Evolutionary conservation across 2,329 filamentous ascomycete genomes (phyloP), one percentile per base, ranked within the genome.

Genomic region (Fusarium avenaceum): DNA sequence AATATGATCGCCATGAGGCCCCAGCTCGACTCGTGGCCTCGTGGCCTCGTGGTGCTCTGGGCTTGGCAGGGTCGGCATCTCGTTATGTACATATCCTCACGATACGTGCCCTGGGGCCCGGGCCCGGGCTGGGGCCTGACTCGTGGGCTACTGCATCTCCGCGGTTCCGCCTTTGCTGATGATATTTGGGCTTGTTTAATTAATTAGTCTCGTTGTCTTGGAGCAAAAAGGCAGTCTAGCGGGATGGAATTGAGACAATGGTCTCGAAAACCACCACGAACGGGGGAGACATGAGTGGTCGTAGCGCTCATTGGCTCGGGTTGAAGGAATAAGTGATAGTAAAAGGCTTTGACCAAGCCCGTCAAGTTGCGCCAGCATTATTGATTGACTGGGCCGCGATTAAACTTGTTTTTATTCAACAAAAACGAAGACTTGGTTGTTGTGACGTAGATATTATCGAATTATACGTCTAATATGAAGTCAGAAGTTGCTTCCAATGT

Each of bases 141-240:
- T 64, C 61, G 42, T 30, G n/a, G 43, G 46, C 51, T 47, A 45
- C 61, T 46, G 39, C 11, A 32, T 47, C 26, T 45, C 59, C 52
- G 52, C 42, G 38, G 26, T 19, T 42, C 60, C 60, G 38, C 35
- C 46, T 58, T 65, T 43, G 52, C 45, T 38, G 46, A 43, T 28
- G 24, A 3, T 35, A 19, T 24, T 17, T 9, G 22, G 30, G 19
- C 32, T 45, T 53, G 24, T n/a, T 22, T 20, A 43, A 46, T 22
- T 20, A 43, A 46, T 17, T 30, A 26, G 26, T 26, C 26, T 26
- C 24, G 7, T 26, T 7, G 7, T 20, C 49, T 40, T 22, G 19
- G 52, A 32, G 44, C 39, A 30, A 30, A 30, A 10, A 30, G 28
- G 26, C 26, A 26, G 26, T 10, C 26, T 26, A 26, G 26, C 8